Evolutionary conservation across 164 flowering plant genomes (phyloP).

Genomic region (Liquidambar formosana): DNA sequence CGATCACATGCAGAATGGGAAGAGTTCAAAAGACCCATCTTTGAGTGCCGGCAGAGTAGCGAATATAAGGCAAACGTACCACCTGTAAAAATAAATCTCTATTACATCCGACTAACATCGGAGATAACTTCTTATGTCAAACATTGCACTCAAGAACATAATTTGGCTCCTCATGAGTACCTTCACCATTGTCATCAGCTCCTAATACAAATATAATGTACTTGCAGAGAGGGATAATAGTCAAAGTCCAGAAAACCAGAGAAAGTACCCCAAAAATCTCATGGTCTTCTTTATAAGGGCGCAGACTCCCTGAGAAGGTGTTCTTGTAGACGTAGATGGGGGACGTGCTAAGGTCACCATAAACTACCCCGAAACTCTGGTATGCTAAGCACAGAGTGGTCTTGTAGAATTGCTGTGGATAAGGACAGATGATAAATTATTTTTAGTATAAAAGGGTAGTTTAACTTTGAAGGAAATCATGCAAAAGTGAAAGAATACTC

Average conservation of each 20-base stretch:
- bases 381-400: slow-evolving; percentile 23
- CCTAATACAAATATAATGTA: slow-evolving; percentile 31
- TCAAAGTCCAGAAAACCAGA: slow-evolving; percentile 45
- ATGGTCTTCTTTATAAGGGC: slow-evolving; percentile 26
- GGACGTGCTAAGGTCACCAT: slow-evolving; percentile 43
- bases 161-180: slow-evolving; percentile 9
- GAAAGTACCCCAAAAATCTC: slow-evolving; percentile 42
- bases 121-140: background rate
- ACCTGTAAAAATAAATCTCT: slow-evolving; percentile 30
- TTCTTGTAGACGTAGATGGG: slow-evolving; percentile 39
- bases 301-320: slow-evolving; percentile 30
- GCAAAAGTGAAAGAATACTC: too few species aligned
- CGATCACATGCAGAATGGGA: slow-evolving; percentile 27
- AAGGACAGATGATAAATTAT: background rate
- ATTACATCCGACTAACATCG: background rate
- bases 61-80: slow-evolving; percentile 77
- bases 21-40: slow-evolving; percentile 35
- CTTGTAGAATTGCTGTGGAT: slow-evolving; percentile 12
- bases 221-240: slow-evolving; percentile 32
- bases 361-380: slow-evolving; percentile 45
- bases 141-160: background rate
- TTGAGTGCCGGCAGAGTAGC: slow-evolving; percentile 47
- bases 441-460: too few species aligned
- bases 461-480: too few species aligned
- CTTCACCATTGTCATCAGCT: slow-evolving; percentile 46